A percentile compares a stretch with the other conserved stretches of the same genome.
Conservation (phyloP, 768 basidiomycete species). For the Pleurotus djamor region DNA sequence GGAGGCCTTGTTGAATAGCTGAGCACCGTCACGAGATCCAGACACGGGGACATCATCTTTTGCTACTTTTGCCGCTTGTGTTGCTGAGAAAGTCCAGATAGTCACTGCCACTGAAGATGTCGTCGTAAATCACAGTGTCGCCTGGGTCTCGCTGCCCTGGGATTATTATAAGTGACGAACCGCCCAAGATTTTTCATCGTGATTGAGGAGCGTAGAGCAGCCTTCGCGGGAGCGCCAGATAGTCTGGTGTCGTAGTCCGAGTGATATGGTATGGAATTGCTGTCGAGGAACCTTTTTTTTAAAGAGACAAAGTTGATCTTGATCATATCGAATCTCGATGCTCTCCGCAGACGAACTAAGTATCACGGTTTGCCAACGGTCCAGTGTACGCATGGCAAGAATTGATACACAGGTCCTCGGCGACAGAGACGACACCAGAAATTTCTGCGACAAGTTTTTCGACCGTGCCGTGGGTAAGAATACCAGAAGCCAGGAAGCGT, state of each 20-base stretch:
- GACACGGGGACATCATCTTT: conserved; percentile 27
- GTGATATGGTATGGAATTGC: conserved; percentile 31
- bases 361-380: conserved; percentile 20
- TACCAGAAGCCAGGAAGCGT: conserved; percentile 19
- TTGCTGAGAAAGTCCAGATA: conserved; percentile 19
- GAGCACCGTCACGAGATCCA: conserved; percentile 35
- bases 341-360: conserved; percentile 27
- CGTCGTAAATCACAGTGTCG: conserved; percentile 18
- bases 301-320: neutral
- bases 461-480: conserved; percentile 27
- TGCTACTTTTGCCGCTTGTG: conserved; percentile 19
- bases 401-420: conserved; percentile 39
- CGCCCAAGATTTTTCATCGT: conserved; percentile 14
- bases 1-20: conserved; percentile 35
- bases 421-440: conserved; percentile 32
- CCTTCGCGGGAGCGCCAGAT: conserved; percentile 17
- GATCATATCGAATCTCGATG: conserved; percentile 26
- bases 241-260: conserved; percentile 43
- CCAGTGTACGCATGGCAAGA: conserved; percentile 39
- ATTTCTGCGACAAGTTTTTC: conserved; percentile 22
- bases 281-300: conserved; percentile 23
- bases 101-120: conserved; percentile 25
- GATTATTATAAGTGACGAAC: conserved; percentile 16
- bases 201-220: conserved; percentile 25
- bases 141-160: neutral